Base-by-base conservation (phyloP, 805 yeast genomes). In the Spathaspora passalidarum region DNA sequence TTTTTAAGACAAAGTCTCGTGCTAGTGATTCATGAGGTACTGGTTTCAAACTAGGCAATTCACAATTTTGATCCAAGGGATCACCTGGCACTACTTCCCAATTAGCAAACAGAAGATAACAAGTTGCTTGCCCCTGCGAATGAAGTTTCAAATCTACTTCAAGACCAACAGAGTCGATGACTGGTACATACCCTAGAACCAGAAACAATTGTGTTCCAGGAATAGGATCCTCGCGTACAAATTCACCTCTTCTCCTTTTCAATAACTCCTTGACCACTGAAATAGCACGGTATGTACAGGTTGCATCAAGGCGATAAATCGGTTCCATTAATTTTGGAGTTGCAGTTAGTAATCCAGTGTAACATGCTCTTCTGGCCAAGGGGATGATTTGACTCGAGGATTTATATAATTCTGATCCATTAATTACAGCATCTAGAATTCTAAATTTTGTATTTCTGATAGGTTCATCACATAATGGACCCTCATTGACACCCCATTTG, bases 61-160 rank as follows among this genome's bases (percentile, higher is more conserved):
- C 68, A 14, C 79, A 78, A 25, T 79, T 76, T 18, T 68, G 66
- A 60, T 92, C 96, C 55, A 92, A 58, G 7, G 97, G 98, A 66
- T 92, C 89, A 0, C 99, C 99, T 1, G 96, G 96, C 0, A 88
- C 95, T 2, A 72, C 63, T 17, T 78, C 76, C 96, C 97, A 94
- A 46, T 74, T 76, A 46, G 75, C 75, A 62, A 88, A 88, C 40
- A 76, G 76, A 49, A 85, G 60, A 40, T 79, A 79, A 39, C 89
- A 80, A 72, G 80, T 74, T 0, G 94, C 91, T 55, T 80, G 84
- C 4, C 97, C 97, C 50, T 81, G 82, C 0, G 96, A 82, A 10
- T 82, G 78, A 10, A 88, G 63, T 50, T 96, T 66, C 25, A 94
- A 66, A 61, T 94, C 99, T 0, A 96, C 81, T 57, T 88, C 97